Evolutionary conservation across 768 basidiomycete genomes (phyloP).

Genomic region (Hygrocybe punicea): DNA sequence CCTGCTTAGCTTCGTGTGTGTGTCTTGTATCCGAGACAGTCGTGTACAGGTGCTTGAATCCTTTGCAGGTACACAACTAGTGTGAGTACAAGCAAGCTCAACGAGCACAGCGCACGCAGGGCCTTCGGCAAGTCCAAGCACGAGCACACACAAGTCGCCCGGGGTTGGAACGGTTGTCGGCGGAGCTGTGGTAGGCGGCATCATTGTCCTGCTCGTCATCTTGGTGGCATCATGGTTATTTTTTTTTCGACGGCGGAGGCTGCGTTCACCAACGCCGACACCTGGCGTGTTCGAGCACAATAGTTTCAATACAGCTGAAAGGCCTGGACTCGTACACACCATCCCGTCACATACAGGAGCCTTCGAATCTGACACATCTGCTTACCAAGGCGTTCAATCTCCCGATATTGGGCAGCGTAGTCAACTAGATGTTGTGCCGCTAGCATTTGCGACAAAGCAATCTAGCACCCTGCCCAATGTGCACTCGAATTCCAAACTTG

Average conservation of each 20-base stretch:
- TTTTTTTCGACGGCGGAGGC: neutral
- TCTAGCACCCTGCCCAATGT: neutral
- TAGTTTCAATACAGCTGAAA: neutral
- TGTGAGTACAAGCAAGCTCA: no score
- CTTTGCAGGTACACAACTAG: neutral
- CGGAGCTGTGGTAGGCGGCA: neutral
- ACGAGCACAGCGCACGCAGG: neutral
- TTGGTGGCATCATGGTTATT: neutral
- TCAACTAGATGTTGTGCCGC: neutral
- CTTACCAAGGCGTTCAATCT: neutral
- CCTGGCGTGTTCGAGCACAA: neutral
- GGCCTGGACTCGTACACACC: neutral
- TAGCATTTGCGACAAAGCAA: neutral
- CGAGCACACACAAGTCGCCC: neutral
- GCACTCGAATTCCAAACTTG: neutral
- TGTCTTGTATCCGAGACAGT: neutral
- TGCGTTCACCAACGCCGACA: neutral
- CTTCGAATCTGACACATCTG: neutral
- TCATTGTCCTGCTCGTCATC: neutral
- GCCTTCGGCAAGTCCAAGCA: neutral
- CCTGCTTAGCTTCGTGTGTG: neutral
- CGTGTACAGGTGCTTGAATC: neutral
- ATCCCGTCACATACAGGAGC: neutral
- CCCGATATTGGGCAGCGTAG: neutral
- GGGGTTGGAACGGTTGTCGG: neutral